Percentiles rank a stretch among this genome's conserved stretches.
Conservation (phyloP, 371 early-diverging fungal species). For the Mortierella sp. region DNA sequence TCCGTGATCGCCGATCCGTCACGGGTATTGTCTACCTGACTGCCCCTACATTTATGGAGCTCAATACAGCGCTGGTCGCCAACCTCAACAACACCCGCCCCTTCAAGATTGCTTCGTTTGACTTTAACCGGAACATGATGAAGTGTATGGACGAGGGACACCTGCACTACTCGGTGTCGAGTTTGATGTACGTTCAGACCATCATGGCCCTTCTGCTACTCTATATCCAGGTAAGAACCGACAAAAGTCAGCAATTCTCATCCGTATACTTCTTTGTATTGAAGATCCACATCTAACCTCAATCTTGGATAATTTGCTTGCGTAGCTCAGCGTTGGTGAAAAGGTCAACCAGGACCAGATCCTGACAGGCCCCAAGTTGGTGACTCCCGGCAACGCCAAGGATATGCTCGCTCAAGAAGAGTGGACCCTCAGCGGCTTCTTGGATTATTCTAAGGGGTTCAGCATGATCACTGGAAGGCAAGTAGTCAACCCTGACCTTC, state of each 20-base stretch:
- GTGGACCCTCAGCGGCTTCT: conserved; percentile 19
- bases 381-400: conserved; percentile 31
- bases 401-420: conserved; percentile 44
- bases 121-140: conserved; percentile 29
- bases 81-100: conserved; percentile 33
- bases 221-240: conserved; percentile 37
- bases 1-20: conserved; percentile 14
- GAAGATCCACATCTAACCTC: not conserved
- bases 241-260: not conserved
- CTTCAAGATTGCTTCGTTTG: conserved; percentile 41
- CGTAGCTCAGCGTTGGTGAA: conserved; percentile 41
- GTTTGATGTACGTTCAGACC: conserved; percentile 40
- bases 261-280: not conserved
- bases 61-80: not conserved
- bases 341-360: conserved; percentile 21
- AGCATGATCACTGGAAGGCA: conserved; percentile 46
- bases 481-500: not conserved
- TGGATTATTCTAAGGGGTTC: not conserved
- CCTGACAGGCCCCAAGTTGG: conserved; percentile 41
- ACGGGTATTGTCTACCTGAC: conserved; percentile 46
- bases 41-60: conserved; percentile 13
- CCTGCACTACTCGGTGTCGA: conserved; percentile 43
- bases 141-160: not conserved
- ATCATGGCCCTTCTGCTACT: conserved; percentile 31
- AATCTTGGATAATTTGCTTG: not conserved